Evolutionary conservation across 148 eudicot genomes (phyloP), one percentile per base, ranked within the genome.

Genomic region (Vaccinium macrocarpon): DNA sequence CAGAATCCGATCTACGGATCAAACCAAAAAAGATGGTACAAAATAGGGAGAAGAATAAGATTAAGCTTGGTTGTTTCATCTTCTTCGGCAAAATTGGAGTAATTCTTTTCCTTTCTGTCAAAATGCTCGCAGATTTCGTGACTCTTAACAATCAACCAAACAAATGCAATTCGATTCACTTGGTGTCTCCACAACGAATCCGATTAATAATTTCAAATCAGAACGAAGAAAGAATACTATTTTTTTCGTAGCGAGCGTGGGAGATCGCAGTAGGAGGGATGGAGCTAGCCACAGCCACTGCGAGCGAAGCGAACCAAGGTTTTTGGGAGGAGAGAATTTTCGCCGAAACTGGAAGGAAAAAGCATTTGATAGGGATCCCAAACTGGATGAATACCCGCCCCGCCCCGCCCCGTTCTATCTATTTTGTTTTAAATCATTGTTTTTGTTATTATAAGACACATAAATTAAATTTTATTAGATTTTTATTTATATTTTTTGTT

Each of bases 1-100:
- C 51, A 64, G 90, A 87, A 57, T 77, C 83, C 76, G 96, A 92
- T 91, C 90, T 82, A 71, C 83, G 75, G 62, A 83, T n/a, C 0
- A 83, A 77, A 68, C 6, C 51, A 12, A 53, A 15, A 27, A 49
- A 82, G 2, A 53, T 42, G 13, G 51, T 9, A 46, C 11, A 16
- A 66, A 70, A 78, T 16, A 23, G 49, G 51, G 13, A 83, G 66
- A 27, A 52, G 35, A 11, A 83, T 5, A 7, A 23, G 48, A 29
- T 59, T 70, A 56, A 53, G 74, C 80, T 56, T 16, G 42, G 48
- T 80, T 80, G 57, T 72, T 80, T 85, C 66, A 68, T 68, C 73
- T 68, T 68, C 73, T 14, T 16, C 73, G 1, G 68, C 7, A 64
- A 64, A 64, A 64, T 32, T n/a, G 6, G 52, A 50, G n/a, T 57